These are phyloP conservation scores for Amanita fuliginea DNA, from an alignment of 768 basidiomycete genomes.

Conservation along the genomic window DNA sequence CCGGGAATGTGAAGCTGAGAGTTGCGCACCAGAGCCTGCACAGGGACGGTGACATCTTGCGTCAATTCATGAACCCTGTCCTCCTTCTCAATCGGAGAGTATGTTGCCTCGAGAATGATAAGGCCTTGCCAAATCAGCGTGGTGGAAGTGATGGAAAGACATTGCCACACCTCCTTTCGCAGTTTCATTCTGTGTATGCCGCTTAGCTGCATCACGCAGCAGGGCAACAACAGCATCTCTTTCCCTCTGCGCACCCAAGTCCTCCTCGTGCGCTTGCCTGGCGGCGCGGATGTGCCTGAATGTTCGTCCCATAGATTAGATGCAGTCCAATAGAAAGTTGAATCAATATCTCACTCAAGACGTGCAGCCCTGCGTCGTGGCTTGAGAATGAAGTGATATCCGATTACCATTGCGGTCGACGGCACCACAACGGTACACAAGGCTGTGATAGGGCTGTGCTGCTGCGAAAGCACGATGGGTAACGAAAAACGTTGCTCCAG, in stretches of 20 bases:
- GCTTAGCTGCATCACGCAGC: conserved; percentile 57
- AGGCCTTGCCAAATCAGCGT: conserved; percentile 38
- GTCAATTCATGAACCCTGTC: conserved; percentile 42
- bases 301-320: neutral
- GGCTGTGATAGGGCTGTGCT: conserved; percentile 34
- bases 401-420: conserved; percentile 36
- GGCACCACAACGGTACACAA: conserved; percentile 45
- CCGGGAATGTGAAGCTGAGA: conserved; percentile 73
- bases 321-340: neutral
- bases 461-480: conserved; percentile 46
- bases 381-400: conserved; percentile 47
- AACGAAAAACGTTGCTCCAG: conserved; percentile 45
- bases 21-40: conserved; percentile 73
- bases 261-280: conserved; percentile 52
- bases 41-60: conserved; percentile 69
- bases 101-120: conserved; percentile 65
- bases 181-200: conserved; percentile 52
- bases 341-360: conserved; percentile 34
- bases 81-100: conserved; percentile 46
- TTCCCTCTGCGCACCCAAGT: conserved; percentile 50
- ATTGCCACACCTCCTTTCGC: conserved; percentile 45
- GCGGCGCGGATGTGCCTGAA: conserved; percentile 57
- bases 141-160: neutral
- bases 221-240: conserved; percentile 51
- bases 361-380: conserved; percentile 44